These are phyloP conservation scores for Cladosporium sp. DNA, from an alignment of 2,329 filamentous ascomycete genomes.

Conservation along the genomic window DNA sequence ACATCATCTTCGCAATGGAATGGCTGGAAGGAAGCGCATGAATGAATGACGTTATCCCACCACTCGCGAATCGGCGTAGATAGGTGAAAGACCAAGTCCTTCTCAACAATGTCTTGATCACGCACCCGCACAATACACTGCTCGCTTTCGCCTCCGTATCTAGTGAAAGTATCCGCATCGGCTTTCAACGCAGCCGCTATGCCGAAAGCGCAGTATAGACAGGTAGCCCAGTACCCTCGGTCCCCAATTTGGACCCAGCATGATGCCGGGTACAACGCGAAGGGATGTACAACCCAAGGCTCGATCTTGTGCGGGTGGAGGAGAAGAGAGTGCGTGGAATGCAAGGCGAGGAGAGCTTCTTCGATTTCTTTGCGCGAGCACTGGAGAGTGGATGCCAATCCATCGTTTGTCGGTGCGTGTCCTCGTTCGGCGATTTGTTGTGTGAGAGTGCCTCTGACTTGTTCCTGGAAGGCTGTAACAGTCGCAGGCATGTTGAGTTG, in stretches of 20 bases:
- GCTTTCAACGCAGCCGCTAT: not conserved
- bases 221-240: not conserved
- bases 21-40: not conserved
- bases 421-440: not conserved
- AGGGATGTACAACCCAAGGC: not conserved
- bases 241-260: not conserved
- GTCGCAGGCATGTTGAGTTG: not conserved
- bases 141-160: not conserved
- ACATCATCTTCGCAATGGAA: not conserved
- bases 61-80: not conserved
- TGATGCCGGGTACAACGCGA: not conserved
- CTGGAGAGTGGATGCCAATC: not conserved
- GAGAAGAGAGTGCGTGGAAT: not conserved
- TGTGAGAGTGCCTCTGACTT: not conserved
- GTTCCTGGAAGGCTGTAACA: not conserved
- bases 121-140: not conserved
- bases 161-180: not conserved
- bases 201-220: not conserved
- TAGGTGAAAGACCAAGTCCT: not conserved
- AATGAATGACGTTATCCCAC: not conserved
- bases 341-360: not conserved
- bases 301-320: not conserved
- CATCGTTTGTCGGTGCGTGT: not conserved
- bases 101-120: not conserved
- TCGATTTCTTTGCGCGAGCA: not conserved